phyloP scores from a whole-genome alignment of 1,284 basidiomycete genomes.

The Cerrena zonata region DNA sequence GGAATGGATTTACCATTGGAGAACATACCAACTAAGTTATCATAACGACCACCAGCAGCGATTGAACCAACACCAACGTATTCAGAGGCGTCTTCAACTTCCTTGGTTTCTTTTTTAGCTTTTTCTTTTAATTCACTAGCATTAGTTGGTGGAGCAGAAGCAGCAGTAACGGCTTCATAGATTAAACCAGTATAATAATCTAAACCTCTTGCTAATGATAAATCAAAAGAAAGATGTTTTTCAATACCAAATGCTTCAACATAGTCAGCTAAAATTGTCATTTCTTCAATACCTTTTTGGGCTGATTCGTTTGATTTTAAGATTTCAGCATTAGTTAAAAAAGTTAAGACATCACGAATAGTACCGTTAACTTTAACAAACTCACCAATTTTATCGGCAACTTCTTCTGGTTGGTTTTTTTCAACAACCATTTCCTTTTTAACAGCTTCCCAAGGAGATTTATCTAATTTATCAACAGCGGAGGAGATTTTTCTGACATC shows the following conservation, averaged over 20 bases:
- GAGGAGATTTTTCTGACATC: no score
- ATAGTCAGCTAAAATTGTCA: slow-evolving; percentile 81
- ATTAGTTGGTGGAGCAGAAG: slow-evolving; percentile 86
- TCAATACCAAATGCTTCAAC: slow-evolving; percentile 80
- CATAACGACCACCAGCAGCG: slow-evolving; percentile 96
- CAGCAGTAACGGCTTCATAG: slow-evolving; percentile 92
- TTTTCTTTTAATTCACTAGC: slow-evolving; percentile 39
- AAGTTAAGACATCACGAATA: no score
- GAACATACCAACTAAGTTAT: slow-evolving; percentile 95
- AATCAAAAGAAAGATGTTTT: slow-evolving; percentile 89
- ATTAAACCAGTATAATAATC: slow-evolving; percentile 99
- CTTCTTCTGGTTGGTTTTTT: no score
- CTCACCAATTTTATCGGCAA: no score
- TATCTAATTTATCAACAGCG: no score
- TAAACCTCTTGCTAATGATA: slow-evolving; percentile 91
- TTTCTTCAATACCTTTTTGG: slow-evolving; percentile 84
- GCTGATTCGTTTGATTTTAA: slow-evolving; percentile 71
- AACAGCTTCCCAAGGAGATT: no score
- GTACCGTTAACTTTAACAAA: no score
- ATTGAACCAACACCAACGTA: slow-evolving; percentile 94
- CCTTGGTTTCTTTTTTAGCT: no score
- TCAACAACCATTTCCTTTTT: no score
- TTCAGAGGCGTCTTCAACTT: slow-evolving; percentile 89
- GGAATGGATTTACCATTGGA: slow-evolving; percentile 74
- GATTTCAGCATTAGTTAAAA: no score